A percentile compares a stretch with the other conserved stretches of the same genome.
Conservation (phyloP, 1,284 basidiomycete species). For the Ustilago trichophora region DNA sequence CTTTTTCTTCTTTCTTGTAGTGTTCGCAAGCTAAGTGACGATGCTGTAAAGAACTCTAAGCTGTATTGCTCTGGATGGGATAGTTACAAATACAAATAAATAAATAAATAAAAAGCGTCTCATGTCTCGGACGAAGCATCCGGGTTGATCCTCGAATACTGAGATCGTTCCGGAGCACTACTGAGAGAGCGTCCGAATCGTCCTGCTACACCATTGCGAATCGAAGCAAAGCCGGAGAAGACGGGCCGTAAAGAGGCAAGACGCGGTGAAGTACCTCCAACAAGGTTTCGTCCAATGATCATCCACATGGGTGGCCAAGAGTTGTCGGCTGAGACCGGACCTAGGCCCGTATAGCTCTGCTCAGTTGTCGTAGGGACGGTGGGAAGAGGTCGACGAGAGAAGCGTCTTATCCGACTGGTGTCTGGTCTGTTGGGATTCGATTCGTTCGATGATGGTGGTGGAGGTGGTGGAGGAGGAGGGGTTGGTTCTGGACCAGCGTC, state of each 20-base stretch:
- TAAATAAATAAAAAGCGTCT: too few relatives aligned
- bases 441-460: too few relatives aligned
- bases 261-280: slow-evolving; percentile 12
- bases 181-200: slow-evolving; percentile 19
- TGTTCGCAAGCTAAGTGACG: too few relatives aligned
- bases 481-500: slow-evolving; percentile 1
- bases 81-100: slow-evolving; percentile 21
- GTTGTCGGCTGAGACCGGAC: slow-evolving; percentile 25
- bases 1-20: too few relatives aligned
- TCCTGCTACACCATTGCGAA: slow-evolving; percentile 10
- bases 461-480: not conserved
- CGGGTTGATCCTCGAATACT: slow-evolving; percentile 21
- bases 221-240: slow-evolving; percentile 14
- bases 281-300: slow-evolving; percentile 35
- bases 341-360: slow-evolving; percentile 9
- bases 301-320: slow-evolving; percentile 48
- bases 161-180: slow-evolving; percentile 14
- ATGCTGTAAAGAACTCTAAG: too few relatives aligned
- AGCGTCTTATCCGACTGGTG: slow-evolving; percentile 30
- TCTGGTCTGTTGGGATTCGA: slow-evolving; percentile 15
- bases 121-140: slow-evolving; percentile 11
- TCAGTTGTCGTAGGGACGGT: too few relatives aligned
- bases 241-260: slow-evolving; percentile 12
- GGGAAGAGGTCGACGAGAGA: slow-evolving; percentile 24
- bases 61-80: too few relatives aligned